Evolutionary conservation across 2,329 filamentous ascomycete species (phyloP).

Genomic region (Exophiala viscosa): DNA sequence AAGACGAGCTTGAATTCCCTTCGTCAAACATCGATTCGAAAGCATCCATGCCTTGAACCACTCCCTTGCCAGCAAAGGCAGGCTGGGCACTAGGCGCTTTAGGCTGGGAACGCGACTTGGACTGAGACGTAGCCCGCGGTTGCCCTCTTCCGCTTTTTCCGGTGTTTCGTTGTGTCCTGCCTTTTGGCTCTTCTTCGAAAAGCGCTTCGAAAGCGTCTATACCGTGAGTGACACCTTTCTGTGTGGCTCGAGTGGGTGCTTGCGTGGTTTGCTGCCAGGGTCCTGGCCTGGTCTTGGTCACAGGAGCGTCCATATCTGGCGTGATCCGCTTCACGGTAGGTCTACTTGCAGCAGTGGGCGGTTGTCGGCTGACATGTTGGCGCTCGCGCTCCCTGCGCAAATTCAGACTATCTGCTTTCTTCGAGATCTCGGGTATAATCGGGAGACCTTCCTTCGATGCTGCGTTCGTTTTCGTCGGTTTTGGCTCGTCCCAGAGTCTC

Average conservation of each 20-base stretch:
- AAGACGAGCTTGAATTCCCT: not conserved
- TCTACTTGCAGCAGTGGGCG: too few species aligned
- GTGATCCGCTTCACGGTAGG: too few species aligned
- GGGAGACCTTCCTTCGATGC: too few species aligned
- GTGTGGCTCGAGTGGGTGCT: not conserved
- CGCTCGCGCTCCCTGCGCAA: too few species aligned
- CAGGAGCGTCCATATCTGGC: too few species aligned
- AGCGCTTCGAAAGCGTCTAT: not conserved
- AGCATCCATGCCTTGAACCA: conserved; percentile 18
- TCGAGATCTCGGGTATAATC: too few species aligned
- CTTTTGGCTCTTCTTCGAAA: not conserved
- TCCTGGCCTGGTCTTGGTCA: too few species aligned
- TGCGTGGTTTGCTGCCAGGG: too few species aligned
- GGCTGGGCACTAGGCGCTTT: not conserved
- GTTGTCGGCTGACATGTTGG: too few species aligned
- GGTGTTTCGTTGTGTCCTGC: not conserved
- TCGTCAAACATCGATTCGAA: conserved; percentile 17
- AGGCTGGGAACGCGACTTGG: not conserved
- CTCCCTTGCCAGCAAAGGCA: conserved; percentile 12
- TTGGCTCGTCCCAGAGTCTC: too few species aligned
- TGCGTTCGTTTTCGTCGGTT: too few species aligned
- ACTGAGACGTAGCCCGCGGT: not conserved
- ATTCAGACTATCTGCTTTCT: too few species aligned
- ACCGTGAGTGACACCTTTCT: conserved; percentile 16
- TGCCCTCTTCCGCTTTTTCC: not conserved